A percentile compares a stretch with the other conserved stretches of the same genome.
Conservation (phyloP, 495 filamentous ascomycete species). For the Aspergillus mulundensis region DNA sequence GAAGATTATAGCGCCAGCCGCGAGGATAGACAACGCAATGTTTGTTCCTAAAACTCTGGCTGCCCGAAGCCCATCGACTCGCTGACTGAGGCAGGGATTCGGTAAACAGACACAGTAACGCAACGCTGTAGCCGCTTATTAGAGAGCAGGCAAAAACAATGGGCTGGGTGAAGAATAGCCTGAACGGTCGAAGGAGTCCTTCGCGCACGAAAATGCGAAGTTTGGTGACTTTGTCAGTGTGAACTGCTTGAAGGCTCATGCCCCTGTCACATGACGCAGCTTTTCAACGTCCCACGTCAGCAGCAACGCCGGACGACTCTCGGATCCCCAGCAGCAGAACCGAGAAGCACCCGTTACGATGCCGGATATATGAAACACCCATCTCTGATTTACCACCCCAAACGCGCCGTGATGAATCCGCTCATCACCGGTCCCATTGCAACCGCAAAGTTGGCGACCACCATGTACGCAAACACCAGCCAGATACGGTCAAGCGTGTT, state of each 20-base stretch:
- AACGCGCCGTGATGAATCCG: conserved; percentile 29
- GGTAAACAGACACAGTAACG: conserved; percentile 29
- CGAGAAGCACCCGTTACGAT: conserved; percentile 16
- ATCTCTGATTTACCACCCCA: conserved; percentile 37
- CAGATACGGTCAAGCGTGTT: conserved; percentile 40
- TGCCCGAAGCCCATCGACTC: conserved; percentile 35
- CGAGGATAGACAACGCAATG: conserved; percentile 41
- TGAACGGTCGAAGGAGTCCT: conserved; percentile 32
- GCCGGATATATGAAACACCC: conserved; percentile 29
- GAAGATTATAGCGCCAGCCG: conserved; percentile 40
- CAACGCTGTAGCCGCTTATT: conserved; percentile 9
- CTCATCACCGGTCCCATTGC: conserved; percentile 41
- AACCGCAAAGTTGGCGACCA: conserved; percentile 36
- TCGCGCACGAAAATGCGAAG: conserved; percentile 25
- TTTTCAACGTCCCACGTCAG: conserved; percentile 23
- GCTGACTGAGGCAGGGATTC: conserved; percentile 47
- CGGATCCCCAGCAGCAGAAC: conserved; percentile 21
- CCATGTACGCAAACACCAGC: conserved; percentile 42
- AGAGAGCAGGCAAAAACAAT: conserved; percentile 29
- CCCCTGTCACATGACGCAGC: conserved; percentile 25
- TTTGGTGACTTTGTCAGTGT: conserved; percentile 31
- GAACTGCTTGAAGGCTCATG: conserved; percentile 21
- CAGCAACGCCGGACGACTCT: conserved; percentile 30
- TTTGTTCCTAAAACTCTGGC: conserved; percentile 38
- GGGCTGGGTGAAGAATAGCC: conserved; percentile 41